Evolutionary conservation across 495 filamentous ascomycete genomes (phyloP).

Genomic region (Glarea lozoyensis): DNA sequence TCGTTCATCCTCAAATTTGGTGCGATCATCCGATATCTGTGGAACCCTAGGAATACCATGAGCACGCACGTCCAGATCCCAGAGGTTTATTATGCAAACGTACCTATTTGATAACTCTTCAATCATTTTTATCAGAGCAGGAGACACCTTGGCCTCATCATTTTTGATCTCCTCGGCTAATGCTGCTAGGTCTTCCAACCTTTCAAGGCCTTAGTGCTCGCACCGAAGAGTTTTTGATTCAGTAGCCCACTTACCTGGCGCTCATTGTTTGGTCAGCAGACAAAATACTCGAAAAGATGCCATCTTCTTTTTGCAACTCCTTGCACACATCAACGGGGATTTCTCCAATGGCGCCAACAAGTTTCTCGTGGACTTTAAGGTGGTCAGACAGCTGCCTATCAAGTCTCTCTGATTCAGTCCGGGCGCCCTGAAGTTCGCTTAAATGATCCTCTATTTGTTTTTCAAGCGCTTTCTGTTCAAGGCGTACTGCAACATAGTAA

Average conservation of each 20-base stretch:
- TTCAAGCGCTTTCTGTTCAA: too few relatives aligned
- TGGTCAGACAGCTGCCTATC: conserved; percentile 17
- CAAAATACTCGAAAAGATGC: conserved; percentile 5
- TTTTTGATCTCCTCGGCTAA: conserved; percentile 3
- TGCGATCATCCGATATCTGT: background rate
- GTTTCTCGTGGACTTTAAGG: conserved; percentile 16
- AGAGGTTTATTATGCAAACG: too few relatives aligned
- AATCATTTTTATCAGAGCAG: conserved; percentile 8
- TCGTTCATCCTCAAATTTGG: background rate
- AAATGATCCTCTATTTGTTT: too few relatives aligned
- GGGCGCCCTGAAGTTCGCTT: too few relatives aligned
- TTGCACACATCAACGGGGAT: conserved; percentile 1
- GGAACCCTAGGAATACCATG: too few relatives aligned
- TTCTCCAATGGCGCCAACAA: conserved; percentile 22
- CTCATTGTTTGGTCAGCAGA: conserved; percentile 4
- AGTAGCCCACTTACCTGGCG: conserved; percentile 7
- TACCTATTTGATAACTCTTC: conserved; percentile 15
- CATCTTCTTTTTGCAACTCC: conserved; percentile 9
- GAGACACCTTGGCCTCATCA: conserved; percentile 3
- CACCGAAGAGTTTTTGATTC: background rate
- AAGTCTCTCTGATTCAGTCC: conserved; percentile 16
- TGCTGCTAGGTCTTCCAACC: conserved; percentile 7
- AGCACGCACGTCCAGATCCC: too few relatives aligned
- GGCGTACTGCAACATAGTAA: too few relatives aligned
- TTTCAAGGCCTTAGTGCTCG: background rate